These are phyloP conservation scores for Psilocybe mexicana DNA, from an alignment of 1,284 basidiomycete genomes.

Conservation along the genomic window DNA sequence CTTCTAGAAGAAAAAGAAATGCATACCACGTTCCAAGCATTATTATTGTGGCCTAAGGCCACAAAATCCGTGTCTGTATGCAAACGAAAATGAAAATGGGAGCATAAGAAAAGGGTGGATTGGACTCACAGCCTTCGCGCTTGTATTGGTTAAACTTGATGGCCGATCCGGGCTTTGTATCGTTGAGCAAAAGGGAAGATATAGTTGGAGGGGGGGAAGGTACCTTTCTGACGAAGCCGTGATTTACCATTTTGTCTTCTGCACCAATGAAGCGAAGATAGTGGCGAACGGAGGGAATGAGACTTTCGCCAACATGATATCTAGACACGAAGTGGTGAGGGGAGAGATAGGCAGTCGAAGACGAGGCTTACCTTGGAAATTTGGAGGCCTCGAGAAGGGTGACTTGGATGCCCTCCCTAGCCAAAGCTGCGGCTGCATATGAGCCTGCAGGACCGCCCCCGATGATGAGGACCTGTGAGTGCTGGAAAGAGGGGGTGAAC, in stretches of 20 bases:
- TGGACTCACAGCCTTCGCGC: constrained; percentile 62
- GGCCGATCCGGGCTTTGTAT: constrained; percentile 54
- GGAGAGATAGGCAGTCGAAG: background rate
- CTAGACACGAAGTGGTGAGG: constrained; percentile 29
- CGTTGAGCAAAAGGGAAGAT: constrained; percentile 1
- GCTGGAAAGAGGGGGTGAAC: constrained; percentile 32
- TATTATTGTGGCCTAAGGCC: constrained; percentile 54
- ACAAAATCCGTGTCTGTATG: constrained; percentile 64
- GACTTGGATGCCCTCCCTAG: constrained; percentile 69
- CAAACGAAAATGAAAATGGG: constrained; percentile 5
- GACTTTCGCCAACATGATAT: constrained; percentile 66
- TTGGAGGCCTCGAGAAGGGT: constrained; percentile 66
- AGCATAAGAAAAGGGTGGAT: background rate
- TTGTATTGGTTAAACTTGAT: constrained; percentile 68
- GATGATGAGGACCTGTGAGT: constrained; percentile 51
- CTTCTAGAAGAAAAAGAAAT: constrained; percentile 1
- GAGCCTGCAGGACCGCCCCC: constrained; percentile 76
- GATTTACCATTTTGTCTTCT: constrained; percentile 49
- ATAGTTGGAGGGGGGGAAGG: background rate
- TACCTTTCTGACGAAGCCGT: constrained; percentile 62
- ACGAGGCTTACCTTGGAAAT: constrained; percentile 57
- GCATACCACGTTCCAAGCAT: constrained; percentile 68
- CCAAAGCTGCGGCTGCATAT: constrained; percentile 70
- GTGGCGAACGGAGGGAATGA: constrained; percentile 62
- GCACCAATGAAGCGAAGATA: constrained; percentile 62